Percentiles rank a stretch among this genome's conserved stretches.
Conservation (phyloP, 2,329 filamentous ascomycete genomes). For the Venturia effusa region DNA sequence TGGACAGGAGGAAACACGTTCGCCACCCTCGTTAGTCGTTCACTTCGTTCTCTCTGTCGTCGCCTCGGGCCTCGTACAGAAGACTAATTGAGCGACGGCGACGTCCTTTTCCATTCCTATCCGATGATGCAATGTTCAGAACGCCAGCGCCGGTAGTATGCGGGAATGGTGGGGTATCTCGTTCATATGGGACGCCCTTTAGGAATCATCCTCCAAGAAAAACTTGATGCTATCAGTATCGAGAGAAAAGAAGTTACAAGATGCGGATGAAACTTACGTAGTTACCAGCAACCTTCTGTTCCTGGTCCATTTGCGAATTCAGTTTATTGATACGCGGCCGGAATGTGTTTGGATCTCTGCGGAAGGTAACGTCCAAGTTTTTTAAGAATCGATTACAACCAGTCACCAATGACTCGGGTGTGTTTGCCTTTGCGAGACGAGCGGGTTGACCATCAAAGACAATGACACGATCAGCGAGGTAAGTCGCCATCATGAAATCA, state of each 20-base stretch:
- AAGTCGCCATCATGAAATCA: conserved; percentile 96
- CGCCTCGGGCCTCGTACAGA: neutral
- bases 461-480: conserved; percentile 85
- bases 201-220: conserved; percentile 80
- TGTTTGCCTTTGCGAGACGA: conserved; percentile 76
- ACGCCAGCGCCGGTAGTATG: conserved; percentile 5
- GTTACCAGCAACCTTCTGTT: conserved; percentile 89
- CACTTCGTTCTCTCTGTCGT: neutral
- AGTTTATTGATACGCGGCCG: conserved; percentile 97
- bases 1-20: conserved; percentile 6
- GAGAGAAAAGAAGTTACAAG: neutral
- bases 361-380: conserved; percentile 96
- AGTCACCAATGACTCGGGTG: conserved; percentile 81
- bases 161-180: neutral
- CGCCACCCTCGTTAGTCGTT: conserved; percentile 3
- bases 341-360: conserved; percentile 91
- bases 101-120: neutral
- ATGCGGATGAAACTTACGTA: conserved; percentile 50
- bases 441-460: conserved; percentile 95
- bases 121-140: neutral
- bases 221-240: conserved; percentile 44
- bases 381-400: conserved; percentile 96
- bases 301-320: conserved; percentile 91
- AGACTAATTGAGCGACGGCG: neutral
- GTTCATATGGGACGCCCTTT: conserved; percentile 8